Evolutionary conservation across 352 stramenopile genomes (phyloP).

Genomic region (Phytophthora ohioensis): DNA sequence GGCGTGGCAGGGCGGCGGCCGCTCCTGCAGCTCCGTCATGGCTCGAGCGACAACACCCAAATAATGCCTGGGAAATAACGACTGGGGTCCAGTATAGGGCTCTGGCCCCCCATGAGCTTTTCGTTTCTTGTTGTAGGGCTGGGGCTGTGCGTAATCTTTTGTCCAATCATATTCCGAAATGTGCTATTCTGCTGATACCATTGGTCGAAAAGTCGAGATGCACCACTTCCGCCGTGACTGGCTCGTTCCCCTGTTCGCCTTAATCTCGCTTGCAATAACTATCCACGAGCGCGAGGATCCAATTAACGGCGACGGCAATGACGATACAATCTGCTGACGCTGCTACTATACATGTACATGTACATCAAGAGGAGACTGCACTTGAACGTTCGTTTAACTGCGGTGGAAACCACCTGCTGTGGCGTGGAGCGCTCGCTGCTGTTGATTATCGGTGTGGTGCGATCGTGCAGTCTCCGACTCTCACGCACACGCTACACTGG

Average conservation of each 20-base stretch:
- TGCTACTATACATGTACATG: not conserved
- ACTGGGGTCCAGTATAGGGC: constrained; percentile 21
- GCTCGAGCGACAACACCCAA: constrained; percentile 15
- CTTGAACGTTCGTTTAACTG: not conserved
- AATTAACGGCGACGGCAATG: not conserved
- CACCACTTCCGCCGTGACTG: constrained; percentile 6
- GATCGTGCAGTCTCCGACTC: constrained; percentile 10
- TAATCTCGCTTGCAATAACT: constrained; percentile 13
- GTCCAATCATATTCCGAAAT: not conserved
- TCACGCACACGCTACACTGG: not conserved
- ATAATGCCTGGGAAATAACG: constrained; percentile 27
- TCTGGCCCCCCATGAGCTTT: not conserved
- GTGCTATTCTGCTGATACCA: too few species aligned
- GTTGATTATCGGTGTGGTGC: not conserved
- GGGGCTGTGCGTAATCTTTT: not conserved
- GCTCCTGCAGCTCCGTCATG: constrained; percentile 41
- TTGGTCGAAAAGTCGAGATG: not conserved
- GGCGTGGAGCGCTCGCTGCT: not conserved
- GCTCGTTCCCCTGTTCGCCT: constrained; percentile 12
- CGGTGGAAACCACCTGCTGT: not conserved
- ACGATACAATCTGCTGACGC: not conserved
- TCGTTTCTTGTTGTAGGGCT: constrained; percentile 27
- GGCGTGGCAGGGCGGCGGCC: constrained; percentile 44
- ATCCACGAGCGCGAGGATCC: not conserved
- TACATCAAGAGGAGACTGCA: not conserved